Conservation (phyloP, 1,139 yeast species). For the Suhomyces bokatorum region DNA sequence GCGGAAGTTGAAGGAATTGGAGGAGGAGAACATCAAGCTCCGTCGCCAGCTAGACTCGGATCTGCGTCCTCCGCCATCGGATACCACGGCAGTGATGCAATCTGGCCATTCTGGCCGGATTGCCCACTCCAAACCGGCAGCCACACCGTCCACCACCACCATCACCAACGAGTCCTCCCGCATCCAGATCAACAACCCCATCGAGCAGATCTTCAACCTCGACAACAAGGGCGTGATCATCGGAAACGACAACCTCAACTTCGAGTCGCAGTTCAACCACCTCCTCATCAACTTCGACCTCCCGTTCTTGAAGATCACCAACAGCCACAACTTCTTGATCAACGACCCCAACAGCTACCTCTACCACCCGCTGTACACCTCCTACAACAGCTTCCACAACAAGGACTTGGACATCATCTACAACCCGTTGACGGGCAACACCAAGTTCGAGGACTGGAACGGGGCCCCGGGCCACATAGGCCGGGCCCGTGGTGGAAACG, state of each 20-base stretch:
- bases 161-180: constrained; percentile 15
- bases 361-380: constrained; percentile 45
- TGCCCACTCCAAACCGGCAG: neutral
- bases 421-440: constrained; percentile 42
- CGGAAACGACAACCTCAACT: constrained; percentile 51
- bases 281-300: constrained; percentile 45
- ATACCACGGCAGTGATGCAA: too few species aligned
- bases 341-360: constrained; percentile 48
- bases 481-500: constrained; percentile 4
- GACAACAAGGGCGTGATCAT: constrained; percentile 48
- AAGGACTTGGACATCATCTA: constrained; percentile 44
- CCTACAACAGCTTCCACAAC: constrained; percentile 42
- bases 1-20: constrained; percentile 57
- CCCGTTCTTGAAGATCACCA: constrained; percentile 49
- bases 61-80: too few species aligned
- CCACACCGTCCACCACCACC: constrained; percentile 9
- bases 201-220: constrained; percentile 50
- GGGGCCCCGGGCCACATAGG: constrained; percentile 1
- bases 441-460: constrained; percentile 11
- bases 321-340: constrained; percentile 46
- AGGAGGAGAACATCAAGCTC: constrained; percentile 54
- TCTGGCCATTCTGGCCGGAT: too few species aligned
- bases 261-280: constrained; percentile 51
- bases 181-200: constrained; percentile 45
- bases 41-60: constrained; percentile 17